Evolutionary conservation across 208 protist genomes (phyloP).

Genomic region (Crithidia bombi): DNA sequence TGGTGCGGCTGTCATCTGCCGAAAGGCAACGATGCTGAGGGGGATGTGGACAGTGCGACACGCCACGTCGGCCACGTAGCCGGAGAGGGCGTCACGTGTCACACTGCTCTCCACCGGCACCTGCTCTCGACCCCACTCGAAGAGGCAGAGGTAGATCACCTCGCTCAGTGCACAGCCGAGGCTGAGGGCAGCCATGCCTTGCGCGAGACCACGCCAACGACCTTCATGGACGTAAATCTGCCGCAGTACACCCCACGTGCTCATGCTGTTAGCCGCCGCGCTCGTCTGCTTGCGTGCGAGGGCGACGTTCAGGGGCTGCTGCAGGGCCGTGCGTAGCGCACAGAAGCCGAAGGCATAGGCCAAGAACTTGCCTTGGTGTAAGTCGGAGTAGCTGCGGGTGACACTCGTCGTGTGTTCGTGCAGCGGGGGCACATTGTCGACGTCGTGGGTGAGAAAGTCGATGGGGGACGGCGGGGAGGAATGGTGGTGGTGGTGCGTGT

Average conservation of each 20-base stretch:
- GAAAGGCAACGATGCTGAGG: conserved; percentile 78
- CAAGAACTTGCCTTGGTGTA: conserved; percentile 59
- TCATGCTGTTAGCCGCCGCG: conserved; percentile 27
- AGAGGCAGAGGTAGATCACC: conserved; percentile 76
- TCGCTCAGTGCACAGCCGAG: conserved; percentile 80
- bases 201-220: conserved; percentile 50
- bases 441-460: conserved; percentile 27
- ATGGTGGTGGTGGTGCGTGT: neutral
- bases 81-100: conserved; percentile 58
- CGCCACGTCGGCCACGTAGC: conserved; percentile 64
- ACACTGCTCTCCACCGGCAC: conserved; percentile 36
- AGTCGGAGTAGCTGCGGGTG: conserved; percentile 75
- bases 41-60: conserved; percentile 82
- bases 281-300: conserved; percentile 81
- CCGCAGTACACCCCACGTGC: conserved; percentile 45
- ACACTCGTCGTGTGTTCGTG: conserved; percentile 82
- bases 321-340: conserved; percentile 65
- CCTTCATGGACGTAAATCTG: conserved; percentile 60
- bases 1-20: conserved; percentile 75
- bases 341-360: conserved; percentile 68
- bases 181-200: conserved; percentile 67
- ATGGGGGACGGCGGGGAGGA: conserved; percentile 12
- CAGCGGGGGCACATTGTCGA: conserved; percentile 26
- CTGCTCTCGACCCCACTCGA: conserved; percentile 76
- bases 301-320: conserved; percentile 86